phyloP scores from a whole-genome alignment of 208 protist genomes.

The Trypanosoma theileri region DNA sequence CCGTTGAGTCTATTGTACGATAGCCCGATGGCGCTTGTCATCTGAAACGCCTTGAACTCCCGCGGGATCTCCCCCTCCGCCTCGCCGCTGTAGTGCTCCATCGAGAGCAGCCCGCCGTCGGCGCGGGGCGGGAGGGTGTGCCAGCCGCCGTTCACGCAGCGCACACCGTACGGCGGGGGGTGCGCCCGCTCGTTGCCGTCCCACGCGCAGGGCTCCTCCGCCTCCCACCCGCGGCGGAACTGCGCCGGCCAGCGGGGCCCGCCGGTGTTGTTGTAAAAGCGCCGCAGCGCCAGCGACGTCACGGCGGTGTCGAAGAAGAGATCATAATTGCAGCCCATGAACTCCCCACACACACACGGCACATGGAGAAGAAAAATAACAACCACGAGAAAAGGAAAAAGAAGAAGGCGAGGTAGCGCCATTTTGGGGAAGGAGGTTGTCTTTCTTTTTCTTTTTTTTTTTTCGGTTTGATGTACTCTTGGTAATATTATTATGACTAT shows the following conservation, averaged over 20 bases:
- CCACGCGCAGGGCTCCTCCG: slow-evolving; percentile 27
- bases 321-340: slow-evolving; percentile 16
- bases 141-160: slow-evolving; percentile 20
- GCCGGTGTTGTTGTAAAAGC: slow-evolving; percentile 21
- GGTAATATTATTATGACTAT: too few species aligned
- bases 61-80: slow-evolving; percentile 19
- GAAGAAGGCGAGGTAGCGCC: background rate
- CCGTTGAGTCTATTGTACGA: slow-evolving; percentile 23
- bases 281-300: slow-evolving; percentile 19
- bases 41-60: slow-evolving; percentile 32
- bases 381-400: background rate
- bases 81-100: slow-evolving; percentile 26
- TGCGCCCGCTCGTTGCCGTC: slow-evolving; percentile 7
- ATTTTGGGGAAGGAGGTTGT: background rate
- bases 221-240: slow-evolving; percentile 12
- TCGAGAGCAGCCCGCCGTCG: slow-evolving; percentile 19
- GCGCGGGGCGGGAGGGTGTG: slow-evolving; percentile 17
- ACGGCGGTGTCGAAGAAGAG: slow-evolving; percentile 16
- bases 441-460: too few species aligned
- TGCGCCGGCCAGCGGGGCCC: slow-evolving; percentile 20
- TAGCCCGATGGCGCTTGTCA: slow-evolving; percentile 15
- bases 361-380: background rate
- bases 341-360: background rate
- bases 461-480: too few species aligned
- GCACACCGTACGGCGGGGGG: slow-evolving; percentile 10